Conservation (phyloP, 176 grass and related monocot species). For the Cymbopogon citratus region DNA sequence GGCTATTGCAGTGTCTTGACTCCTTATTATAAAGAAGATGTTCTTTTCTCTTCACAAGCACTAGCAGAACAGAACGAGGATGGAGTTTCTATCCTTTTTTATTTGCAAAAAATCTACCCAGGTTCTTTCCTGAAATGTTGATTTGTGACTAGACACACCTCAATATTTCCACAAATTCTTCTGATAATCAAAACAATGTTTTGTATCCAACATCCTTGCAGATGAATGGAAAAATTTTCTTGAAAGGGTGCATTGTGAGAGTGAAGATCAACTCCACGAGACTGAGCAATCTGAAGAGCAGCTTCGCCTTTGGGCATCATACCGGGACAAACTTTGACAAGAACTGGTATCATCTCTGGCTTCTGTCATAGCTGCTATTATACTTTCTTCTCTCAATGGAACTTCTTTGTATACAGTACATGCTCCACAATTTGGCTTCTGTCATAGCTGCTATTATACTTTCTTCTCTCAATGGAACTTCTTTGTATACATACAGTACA, state of each 20-base stretch:
- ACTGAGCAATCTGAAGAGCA: constrained; percentile 63
- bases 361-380: constrained; percentile 1
- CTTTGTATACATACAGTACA: background rate
- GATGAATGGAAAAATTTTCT: constrained; percentile 98
- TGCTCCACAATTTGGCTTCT: background rate
- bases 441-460: background rate
- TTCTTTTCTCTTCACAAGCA: constrained; percentile 75
- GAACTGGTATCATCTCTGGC: constrained; percentile 58
- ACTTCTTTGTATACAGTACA: background rate
- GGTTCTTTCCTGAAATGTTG: constrained; percentile 37
- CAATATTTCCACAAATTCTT: constrained; percentile 8
- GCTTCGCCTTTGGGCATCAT: constrained; percentile 90
- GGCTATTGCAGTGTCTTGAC: constrained; percentile 72
- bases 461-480: background rate
- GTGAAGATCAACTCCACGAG: constrained; percentile 67
- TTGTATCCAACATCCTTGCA: constrained; percentile 26
- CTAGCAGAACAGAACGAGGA: constrained; percentile 81
- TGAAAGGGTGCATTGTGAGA: constrained; percentile 55
- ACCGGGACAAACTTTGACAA: constrained; percentile 95
- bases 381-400: background rate
- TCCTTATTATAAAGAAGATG: constrained; percentile 90
- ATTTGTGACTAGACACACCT: background rate
- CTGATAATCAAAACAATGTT: background rate
- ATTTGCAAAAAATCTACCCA: constrained; percentile 97
- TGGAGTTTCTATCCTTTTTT: constrained; percentile 97